Base-by-base conservation (phyloP, 164 flowering plant species). In the Tetracentron sinense region DNA sequence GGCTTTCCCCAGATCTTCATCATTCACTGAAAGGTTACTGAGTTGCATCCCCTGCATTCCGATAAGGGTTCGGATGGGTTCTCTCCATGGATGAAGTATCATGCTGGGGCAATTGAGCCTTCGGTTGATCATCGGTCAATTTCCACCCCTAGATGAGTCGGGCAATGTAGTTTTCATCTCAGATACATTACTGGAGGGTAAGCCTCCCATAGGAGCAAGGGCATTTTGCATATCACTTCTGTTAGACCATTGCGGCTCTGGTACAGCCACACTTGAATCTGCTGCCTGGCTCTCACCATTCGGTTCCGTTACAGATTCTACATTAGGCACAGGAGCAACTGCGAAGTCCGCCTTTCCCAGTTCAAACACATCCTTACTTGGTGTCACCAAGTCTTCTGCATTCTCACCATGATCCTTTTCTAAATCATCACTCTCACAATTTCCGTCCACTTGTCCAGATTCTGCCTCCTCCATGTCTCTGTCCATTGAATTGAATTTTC, bases 1-100 rank as follows among this genome's bases (percentile, higher is more conserved):
- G 10, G 68, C 78, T 58, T 75, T 83, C 16, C 82, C 78, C 60
- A 75, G 50, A 12, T 80, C 85, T 23, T 79, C 57, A 49, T 78
- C 84, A 53, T n/a, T 54, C 47, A 83, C 49, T 27, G 82, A 58
- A 30, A 85, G 80, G 47, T 77, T 53, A 58, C 70, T 63, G 1
- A 83, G 68, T 51, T 78, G 78, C 96, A 81, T 92, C 92, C 20
- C 97, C 97, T 46, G 87, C 67, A 73, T 75, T 83, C 17, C 97
- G 74, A 46, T 65, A 80, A 44, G 99, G 97, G 61, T 95, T 95
- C 51, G 92, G 79, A 49, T 81, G 77, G 19, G 35, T 63, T 69
- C 74, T 84, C 63, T 75, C 81, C 55, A 31, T 17, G 64, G 76
- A 42, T n/a, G 85, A 75, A 44, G 71, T 19, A 28, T 83, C 85